Evolutionary conservation across 1,139 yeast species (phyloP).

Genomic region (Geotrichum bryndzae): DNA sequence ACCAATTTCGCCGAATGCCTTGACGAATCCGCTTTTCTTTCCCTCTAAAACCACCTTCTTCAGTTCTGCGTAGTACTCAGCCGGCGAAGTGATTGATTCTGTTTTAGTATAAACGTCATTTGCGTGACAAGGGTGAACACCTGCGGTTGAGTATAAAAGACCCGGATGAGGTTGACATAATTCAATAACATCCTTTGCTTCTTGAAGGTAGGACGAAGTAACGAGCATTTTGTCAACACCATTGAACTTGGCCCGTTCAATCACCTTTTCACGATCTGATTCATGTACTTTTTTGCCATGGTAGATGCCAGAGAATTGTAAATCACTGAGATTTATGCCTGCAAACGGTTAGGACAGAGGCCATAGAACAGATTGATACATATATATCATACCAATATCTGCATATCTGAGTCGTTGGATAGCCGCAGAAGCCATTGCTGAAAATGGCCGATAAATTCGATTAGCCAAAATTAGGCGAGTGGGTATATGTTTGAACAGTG

Average conservation of each 20-base stretch:
- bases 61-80: conserved; percentile 44
- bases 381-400: conserved; percentile 21
- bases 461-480: neutral
- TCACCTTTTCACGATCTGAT: conserved; percentile 57
- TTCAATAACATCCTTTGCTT: conserved; percentile 48
- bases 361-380: neutral
- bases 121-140: conserved; percentile 91
- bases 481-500: too few relatives aligned
- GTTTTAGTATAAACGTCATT: conserved; percentile 43
- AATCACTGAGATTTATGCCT: conserved; percentile 83
- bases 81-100: conserved; percentile 24
- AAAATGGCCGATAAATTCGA: neutral
- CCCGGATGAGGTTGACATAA: conserved; percentile 36
- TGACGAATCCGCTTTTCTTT: conserved; percentile 37
- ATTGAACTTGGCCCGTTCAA: conserved; percentile 58
- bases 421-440: conserved; percentile 2
- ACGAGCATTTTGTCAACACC: conserved; percentile 67
- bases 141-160: conserved; percentile 60
- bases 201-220: conserved; percentile 74
- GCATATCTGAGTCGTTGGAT: conserved; percentile 19
- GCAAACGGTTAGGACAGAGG: conserved; percentile 23
- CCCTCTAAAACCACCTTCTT: conserved; percentile 49
- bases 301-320: conserved; percentile 78
- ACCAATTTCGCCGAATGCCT: conserved; percentile 89
- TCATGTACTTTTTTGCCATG: conserved; percentile 64